phyloP scores from a whole-genome alignment of 306 rosid genomes.

The Vigna reflexopilosa region DNA sequence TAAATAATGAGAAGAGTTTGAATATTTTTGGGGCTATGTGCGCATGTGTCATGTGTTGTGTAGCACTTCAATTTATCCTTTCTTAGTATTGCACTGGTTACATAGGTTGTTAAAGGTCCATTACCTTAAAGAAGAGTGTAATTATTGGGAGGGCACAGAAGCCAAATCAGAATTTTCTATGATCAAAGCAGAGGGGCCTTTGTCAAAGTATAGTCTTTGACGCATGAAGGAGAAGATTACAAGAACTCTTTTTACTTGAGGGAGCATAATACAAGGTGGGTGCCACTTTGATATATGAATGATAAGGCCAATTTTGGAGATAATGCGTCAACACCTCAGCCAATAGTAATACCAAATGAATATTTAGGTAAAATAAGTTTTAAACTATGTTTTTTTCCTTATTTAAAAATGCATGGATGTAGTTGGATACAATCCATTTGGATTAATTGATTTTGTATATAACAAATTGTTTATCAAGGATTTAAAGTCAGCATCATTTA shows the following conservation, averaged over 20 bases:
- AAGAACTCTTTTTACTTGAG: conserved; percentile 56
- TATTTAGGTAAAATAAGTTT: no score
- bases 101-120: conserved; percentile 38
- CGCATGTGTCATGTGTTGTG: conserved; percentile 38
- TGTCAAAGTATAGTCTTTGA: conserved; percentile 45
- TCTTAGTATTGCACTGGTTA: conserved; percentile 17
- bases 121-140: conserved; percentile 35
- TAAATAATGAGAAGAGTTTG: conserved; percentile 45
- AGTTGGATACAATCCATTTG: no score
- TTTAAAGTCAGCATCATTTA: no score
- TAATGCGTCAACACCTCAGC: conserved; percentile 47
- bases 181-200: conserved; percentile 49
- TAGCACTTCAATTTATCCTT: conserved; percentile 34
- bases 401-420: no score
- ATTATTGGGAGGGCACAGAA: conserved; percentile 34
- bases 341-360: not conserved
- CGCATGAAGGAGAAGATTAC: conserved; percentile 34
- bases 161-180: conserved; percentile 27
- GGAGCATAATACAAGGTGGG: conserved; percentile 51
- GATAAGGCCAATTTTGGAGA: conserved; percentile 52
- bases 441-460: no score
- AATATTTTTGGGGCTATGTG: conserved; percentile 52
- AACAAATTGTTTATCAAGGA: no score
- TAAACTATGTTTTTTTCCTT: no score
- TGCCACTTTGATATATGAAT: conserved; percentile 51